These are phyloP conservation scores for Cynanchum wilfordii DNA, from an alignment of 257 asterid genomes.

Conservation along the genomic window DNA sequence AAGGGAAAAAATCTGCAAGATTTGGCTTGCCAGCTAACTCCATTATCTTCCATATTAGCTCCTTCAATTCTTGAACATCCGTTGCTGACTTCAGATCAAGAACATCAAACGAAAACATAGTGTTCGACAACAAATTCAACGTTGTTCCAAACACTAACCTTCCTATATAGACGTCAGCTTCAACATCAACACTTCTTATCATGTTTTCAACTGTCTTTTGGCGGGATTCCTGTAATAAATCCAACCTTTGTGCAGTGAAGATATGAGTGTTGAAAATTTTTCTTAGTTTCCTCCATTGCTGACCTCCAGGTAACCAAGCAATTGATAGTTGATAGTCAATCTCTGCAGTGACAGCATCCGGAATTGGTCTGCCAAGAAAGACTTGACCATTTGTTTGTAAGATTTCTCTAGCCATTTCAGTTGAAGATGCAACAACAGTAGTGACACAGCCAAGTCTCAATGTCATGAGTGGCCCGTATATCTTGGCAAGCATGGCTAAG, in stretches of 20 bases:
- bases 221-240: slow-evolving; percentile 18
- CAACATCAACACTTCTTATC: slow-evolving; percentile 5
- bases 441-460: slow-evolving; percentile 24
- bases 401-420: slow-evolving; percentile 26
- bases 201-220: slow-evolving; percentile 15
- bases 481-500: slow-evolving; percentile 23
- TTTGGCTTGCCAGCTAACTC: slow-evolving; percentile 32
- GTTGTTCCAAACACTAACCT: slow-evolving; percentile 23
- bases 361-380: slow-evolving; percentile 28
- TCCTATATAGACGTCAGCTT: slow-evolving; percentile 18
- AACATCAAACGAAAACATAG: slow-evolving; percentile 28
- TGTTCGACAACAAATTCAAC: slow-evolving; percentile 28
- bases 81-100: slow-evolving; percentile 14
- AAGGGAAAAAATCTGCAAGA: slow-evolving; percentile 23
- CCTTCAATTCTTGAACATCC: slow-evolving; percentile 21
- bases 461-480: slow-evolving; percentile 30
- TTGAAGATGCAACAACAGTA: slow-evolving; percentile 24
- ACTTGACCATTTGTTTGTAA: slow-evolving; percentile 21
- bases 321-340: slow-evolving; percentile 21
- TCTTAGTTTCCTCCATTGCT: slow-evolving; percentile 25
- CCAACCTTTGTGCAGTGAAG: slow-evolving; percentile 21
- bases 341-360: slow-evolving; percentile 27
- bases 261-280: slow-evolving; percentile 23
- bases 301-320: slow-evolving; percentile 22
- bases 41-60: slow-evolving; percentile 22